Percentiles rank a stretch among this genome's conserved stretches.
Evolutionary conservation across 1,284 basidiomycete genomes (phyloP).

Genomic region (Apiotrichum gamsii): DNA sequence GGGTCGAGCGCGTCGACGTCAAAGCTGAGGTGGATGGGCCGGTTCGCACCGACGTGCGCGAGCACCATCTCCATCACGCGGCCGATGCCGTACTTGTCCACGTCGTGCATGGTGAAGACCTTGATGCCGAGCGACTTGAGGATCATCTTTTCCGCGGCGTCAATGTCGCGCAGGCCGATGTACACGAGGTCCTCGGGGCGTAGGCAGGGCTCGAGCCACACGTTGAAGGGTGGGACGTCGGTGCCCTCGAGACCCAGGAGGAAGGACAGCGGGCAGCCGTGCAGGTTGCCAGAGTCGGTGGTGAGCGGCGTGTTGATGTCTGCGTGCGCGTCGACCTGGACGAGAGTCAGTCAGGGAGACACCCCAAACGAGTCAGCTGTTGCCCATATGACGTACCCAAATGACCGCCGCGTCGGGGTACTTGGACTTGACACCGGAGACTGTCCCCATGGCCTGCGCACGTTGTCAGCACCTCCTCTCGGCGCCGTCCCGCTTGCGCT

Average conservation of each 20-base stretch:
- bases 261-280: conserved; percentile 97
- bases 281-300: conserved; percentile 87
- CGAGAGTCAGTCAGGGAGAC: background rate
- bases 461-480: too few relatives aligned
- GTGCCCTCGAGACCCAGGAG: conserved; percentile 65
- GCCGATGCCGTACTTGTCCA: conserved; percentile 94
- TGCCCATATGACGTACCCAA: conserved; percentile 67
- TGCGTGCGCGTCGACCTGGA: conserved; percentile 70
- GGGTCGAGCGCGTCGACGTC: conserved; percentile 96
- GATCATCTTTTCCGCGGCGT: conserved; percentile 81
- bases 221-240: conserved; percentile 55
- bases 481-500: too few relatives aligned
- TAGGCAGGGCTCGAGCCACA: conserved; percentile 72
- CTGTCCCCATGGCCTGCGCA: conserved; percentile 81
- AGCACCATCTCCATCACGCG: conserved; percentile 92
- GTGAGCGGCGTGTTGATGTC: conserved; percentile 91
- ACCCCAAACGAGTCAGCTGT: background rate
- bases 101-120: conserved; percentile 96
- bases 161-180: conserved; percentile 93
- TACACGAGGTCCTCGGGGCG: conserved; percentile 62
- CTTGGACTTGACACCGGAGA: conserved; percentile 46
- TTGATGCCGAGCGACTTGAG: conserved; percentile 83
- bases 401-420: conserved; percentile 69
- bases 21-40: conserved; percentile 91
- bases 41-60: conserved; percentile 82